Base-by-base conservation (phyloP, 495 filamentous ascomycete species). In the Penicillium macrosclerotiorum region DNA sequence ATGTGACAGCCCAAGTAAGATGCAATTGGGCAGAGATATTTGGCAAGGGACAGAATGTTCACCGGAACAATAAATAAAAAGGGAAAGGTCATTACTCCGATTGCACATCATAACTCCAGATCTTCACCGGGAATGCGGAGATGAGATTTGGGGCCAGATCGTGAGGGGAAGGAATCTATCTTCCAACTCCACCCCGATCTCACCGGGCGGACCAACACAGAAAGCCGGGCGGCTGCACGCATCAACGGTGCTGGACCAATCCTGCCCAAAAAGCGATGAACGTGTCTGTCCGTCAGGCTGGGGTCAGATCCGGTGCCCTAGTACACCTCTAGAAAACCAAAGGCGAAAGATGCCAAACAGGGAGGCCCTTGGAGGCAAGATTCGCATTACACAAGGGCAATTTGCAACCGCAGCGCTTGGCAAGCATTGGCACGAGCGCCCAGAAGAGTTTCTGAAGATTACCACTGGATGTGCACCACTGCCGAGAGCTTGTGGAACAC, bases 61-160 rank as follows among this genome's bases (percentile, higher is more conserved):
- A 36, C 45, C 41, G 35, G 33, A 33, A 45, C 7, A 14, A 49
- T 40, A 36, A 25, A 42, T 26, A 20, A 19, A 39, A 44, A 24
- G 37, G 23, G 44, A 14, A 42, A 26, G n/a, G n/a, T n/a, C n/a
- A n/a, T n/a, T n/a, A n/a, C n/a, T n/a, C n/a, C n/a, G n/a, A n/a
- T n/a, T 46, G 50, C 44, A 31, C 37, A 53, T 52, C 50, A 44
- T 54, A 26, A 18, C 39, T 49, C 39, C 47, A 47, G 50, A 36
- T 47, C 50, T 60, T 57, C 50, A 57, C 49, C 54, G 50, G 20
- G 20, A 24, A 48, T 57, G 57, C 39, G 49, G 50, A 45, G 53
- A 42, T 43, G 24, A 39, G 20, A 19, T 45, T 40, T 37, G 24
- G 42, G 20, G 4, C 22, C 7, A 19, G 16, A 19, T 22, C 19